A percentile compares a stretch with the other conserved stretches of the same genome.
These are phyloP conservation scores for Podila epigama DNA, from an alignment of 192 early-diverging fungal species.

Conservation along the genomic window DNA sequence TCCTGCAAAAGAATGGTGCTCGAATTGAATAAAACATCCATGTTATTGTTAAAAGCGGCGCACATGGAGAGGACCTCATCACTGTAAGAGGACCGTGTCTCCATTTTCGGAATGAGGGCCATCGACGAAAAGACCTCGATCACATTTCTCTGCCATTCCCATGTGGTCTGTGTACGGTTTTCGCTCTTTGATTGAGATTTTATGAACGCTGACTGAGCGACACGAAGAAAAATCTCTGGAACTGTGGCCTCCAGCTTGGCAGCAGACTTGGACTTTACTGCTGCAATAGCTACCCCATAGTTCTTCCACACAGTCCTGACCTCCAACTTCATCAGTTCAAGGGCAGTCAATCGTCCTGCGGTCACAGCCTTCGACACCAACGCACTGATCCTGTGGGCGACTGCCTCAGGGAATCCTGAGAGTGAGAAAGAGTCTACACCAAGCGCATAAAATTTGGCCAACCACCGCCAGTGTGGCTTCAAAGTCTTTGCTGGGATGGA, in stretches of 20 bases:
- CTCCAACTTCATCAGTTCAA: not conserved
- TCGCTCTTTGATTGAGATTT: not conserved
- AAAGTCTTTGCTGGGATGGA: not conserved
- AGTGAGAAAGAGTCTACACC: conserved; percentile 2
- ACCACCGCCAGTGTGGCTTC: conserved; percentile 21
- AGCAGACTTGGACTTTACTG: not conserved
- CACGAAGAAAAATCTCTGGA: conserved; percentile 4
- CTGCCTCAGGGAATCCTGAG: not conserved
- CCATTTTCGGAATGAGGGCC: conserved; percentile 26
- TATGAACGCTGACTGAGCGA: conserved; percentile 7
- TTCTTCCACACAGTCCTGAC: conserved; percentile 26
- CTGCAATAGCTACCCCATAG: conserved; percentile 1
- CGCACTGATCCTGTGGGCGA: not conserved
- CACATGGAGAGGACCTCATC: conserved; percentile 10
- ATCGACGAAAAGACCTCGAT: conserved; percentile 11
- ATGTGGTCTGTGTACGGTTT: not conserved
- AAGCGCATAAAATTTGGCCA: conserved; percentile 10
- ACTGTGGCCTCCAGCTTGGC: conserved; percentile 1
- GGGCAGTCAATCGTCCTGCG: not conserved
- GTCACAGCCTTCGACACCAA: not conserved
- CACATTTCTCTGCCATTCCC: conserved; percentile 17
- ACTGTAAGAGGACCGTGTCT: conserved; percentile 19
- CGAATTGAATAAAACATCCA: conserved; percentile 16
- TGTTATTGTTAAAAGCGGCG: conserved; percentile 15
- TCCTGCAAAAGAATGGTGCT: conserved; percentile 11